Evolutionary conservation across 2,329 filamentous ascomycete species (phyloP).

Genomic region (Corynespora cassiicola): DNA sequence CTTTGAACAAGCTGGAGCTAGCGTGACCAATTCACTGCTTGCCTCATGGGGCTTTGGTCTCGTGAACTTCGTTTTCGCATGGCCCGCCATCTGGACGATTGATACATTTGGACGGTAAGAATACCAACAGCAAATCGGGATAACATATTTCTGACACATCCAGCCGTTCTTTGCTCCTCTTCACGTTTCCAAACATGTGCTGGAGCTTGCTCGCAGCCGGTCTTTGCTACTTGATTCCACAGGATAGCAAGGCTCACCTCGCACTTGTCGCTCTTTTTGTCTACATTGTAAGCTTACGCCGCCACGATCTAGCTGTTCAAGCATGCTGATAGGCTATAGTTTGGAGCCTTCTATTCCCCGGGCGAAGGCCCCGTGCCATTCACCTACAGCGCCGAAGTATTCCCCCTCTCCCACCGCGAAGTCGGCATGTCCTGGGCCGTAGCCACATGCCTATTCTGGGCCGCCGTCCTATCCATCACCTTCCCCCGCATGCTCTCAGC

Average conservation of each 20-base stretch:
- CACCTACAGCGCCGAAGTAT: slow-evolving; percentile 73
- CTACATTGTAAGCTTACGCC: slow-evolving; percentile 47
- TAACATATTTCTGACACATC: too few relatives aligned
- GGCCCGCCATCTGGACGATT: slow-evolving; percentile 65
- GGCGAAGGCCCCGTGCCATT: slow-evolving; percentile 66
- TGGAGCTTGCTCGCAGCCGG: slow-evolving; percentile 57
- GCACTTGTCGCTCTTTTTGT: slow-evolving; percentile 62
- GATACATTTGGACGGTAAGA: slow-evolving; percentile 51
- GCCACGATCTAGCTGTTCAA: neutral
- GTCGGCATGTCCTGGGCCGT: slow-evolving; percentile 51
- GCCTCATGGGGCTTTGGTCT: slow-evolving; percentile 64
- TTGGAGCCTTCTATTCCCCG: slow-evolving; percentile 52
- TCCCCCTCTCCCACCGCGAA: slow-evolving; percentile 69
- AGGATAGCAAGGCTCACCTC: slow-evolving; percentile 46
- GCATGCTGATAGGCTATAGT: slow-evolving; percentile 34
- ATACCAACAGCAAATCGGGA: too few relatives aligned
- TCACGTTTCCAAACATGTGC: slow-evolving; percentile 58
- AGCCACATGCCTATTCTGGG: slow-evolving; percentile 49
- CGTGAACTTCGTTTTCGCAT: slow-evolving; percentile 64
- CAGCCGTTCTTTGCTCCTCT: slow-evolving; percentile 55
- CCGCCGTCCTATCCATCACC: slow-evolving; percentile 46
- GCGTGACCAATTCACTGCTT: slow-evolving; percentile 48
- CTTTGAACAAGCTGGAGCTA: slow-evolving; percentile 53
- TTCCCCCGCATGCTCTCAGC: slow-evolving; percentile 45
- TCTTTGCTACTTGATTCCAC: slow-evolving; percentile 59